Conservation (phyloP, 1,139 yeast species). For the Kodamaea sp. region DNA sequence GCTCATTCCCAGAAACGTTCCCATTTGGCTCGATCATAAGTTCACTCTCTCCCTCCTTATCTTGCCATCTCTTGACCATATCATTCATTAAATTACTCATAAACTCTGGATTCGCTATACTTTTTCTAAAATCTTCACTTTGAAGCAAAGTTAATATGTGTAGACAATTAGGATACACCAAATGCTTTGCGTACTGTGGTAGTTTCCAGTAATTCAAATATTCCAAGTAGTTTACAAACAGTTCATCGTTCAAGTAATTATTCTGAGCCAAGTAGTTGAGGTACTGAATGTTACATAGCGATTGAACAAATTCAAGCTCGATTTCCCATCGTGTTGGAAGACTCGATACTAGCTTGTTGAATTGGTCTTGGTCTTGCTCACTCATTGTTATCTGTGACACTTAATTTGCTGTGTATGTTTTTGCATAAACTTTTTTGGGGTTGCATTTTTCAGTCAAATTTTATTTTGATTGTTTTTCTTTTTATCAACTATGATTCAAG, state of each 20-base stretch:
- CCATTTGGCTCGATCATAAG: neutral
- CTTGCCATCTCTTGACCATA: conserved; percentile 72
- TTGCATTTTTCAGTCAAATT: neutral
- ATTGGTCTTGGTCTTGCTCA: conserved; percentile 1
- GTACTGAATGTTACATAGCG: conserved; percentile 76
- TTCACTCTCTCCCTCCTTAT: conserved; percentile 8
- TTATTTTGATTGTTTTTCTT: neutral
- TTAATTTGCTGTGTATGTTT: neutral
- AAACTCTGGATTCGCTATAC: conserved; percentile 53
- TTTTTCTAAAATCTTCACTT: conserved; percentile 52
- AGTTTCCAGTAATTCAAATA: conserved; percentile 73
- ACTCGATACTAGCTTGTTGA: conserved; percentile 6
- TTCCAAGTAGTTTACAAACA: conserved; percentile 59
- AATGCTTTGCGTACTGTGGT: conserved; percentile 61
- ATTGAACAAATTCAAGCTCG: conserved; percentile 78
- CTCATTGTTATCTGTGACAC: neutral
- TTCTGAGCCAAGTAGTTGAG: conserved; percentile 72
- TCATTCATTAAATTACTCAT: conserved; percentile 65
- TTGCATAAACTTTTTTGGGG: too few relatives aligned
- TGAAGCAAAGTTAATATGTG: conserved; percentile 61
- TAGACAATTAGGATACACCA: conserved; percentile 72
- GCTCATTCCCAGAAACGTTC: too few relatives aligned
- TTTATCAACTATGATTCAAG: neutral
- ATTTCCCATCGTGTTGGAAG: conserved; percentile 78
- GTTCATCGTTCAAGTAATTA: conserved; percentile 57